A percentile compares a stretch with the other conserved stretches of the same genome.
phyloP scores from a whole-genome alignment of 768 basidiomycete genomes.

The Tylopilus plumbeoviolaceoides region DNA sequence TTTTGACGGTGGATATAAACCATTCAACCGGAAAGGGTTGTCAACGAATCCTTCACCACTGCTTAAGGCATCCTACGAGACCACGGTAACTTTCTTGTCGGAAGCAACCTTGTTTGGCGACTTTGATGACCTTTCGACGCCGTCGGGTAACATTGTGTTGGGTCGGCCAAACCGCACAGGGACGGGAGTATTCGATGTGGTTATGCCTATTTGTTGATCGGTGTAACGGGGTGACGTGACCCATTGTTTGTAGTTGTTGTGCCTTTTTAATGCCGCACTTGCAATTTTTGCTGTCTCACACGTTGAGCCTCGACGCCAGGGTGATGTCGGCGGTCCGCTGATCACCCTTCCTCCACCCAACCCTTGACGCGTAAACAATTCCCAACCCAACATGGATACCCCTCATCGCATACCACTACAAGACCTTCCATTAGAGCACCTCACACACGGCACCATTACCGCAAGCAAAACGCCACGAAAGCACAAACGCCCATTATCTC shows the following conservation, averaged over 20 bases:
- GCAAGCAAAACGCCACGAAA: slow-evolving; percentile 27
- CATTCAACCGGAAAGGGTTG: slow-evolving; percentile 96
- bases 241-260: slow-evolving; percentile 25
- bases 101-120: slow-evolving; percentile 94
- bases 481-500: slow-evolving; percentile 62
- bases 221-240: slow-evolving; percentile 7
- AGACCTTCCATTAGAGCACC: slow-evolving; percentile 57
- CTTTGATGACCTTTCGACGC: slow-evolving; percentile 87
- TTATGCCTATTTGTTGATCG: slow-evolving; percentile 44
- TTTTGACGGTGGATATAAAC: slow-evolving; percentile 96
- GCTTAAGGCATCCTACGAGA: slow-evolving; percentile 97
- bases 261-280: background rate
- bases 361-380: slow-evolving; percentile 1
- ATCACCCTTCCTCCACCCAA: slow-evolving; percentile 15
- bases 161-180: slow-evolving; percentile 86
- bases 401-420: slow-evolving; percentile 47
- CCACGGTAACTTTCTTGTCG: slow-evolving; percentile 88
- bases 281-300: slow-evolving; percentile 17
- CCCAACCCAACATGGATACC: slow-evolving; percentile 21
- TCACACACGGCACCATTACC: slow-evolving; percentile 32
- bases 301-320: slow-evolving; percentile 17
- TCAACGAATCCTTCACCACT: slow-evolving; percentile 91
- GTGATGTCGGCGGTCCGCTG: slow-evolving; percentile 26
- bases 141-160: slow-evolving; percentile 88
- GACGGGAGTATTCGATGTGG: slow-evolving; percentile 92